A percentile compares a stretch with the other conserved stretches of the same genome.
phyloP scores from a whole-genome alignment of 2,329 filamentous ascomycete species.

The Alternaria hordeiaustralica region DNA sequence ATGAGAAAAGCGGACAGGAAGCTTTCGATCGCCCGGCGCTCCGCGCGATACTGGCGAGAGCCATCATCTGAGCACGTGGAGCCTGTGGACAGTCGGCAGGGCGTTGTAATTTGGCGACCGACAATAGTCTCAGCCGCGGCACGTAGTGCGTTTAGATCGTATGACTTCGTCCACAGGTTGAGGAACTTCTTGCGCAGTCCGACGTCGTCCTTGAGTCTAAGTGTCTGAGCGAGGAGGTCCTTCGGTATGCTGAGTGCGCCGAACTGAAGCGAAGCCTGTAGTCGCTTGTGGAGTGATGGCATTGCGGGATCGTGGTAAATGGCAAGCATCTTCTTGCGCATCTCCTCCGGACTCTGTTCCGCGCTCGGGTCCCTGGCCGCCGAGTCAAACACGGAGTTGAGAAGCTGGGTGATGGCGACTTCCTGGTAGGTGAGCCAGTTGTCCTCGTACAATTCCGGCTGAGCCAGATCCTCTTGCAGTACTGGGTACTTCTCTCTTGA shows the following conservation, averaged over 20 bases:
- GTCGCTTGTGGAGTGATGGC: slow-evolving; percentile 60
- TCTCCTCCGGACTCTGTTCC: slow-evolving; percentile 38
- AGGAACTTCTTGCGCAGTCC: slow-evolving; percentile 64
- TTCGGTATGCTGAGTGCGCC: slow-evolving; percentile 64
- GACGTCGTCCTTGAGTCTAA: slow-evolving; percentile 62
- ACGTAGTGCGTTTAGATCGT: slow-evolving; percentile 59
- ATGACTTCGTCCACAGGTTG: slow-evolving; percentile 64
- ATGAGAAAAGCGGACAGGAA: slow-evolving; percentile 66
- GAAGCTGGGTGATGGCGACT: slow-evolving; percentile 64
- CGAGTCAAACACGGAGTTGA: slow-evolving; percentile 62
- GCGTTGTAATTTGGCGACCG: slow-evolving; percentile 58
- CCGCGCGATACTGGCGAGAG: slow-evolving; percentile 42
- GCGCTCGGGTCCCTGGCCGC: slow-evolving; percentile 33
- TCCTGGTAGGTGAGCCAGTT: slow-evolving; percentile 69
- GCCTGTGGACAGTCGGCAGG: slow-evolving; percentile 45
- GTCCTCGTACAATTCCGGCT: slow-evolving; percentile 67
- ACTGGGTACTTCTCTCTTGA: slow-evolving; percentile 57
- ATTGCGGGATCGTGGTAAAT: slow-evolving; percentile 62
- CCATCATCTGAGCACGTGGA: slow-evolving; percentile 45
- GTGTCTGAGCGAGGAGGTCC: slow-evolving; percentile 54
- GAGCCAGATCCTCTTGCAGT: slow-evolving; percentile 60
- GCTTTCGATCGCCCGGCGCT: slow-evolving; percentile 54
- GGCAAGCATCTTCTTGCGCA: slow-evolving; percentile 58
- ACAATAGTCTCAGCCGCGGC: slow-evolving; percentile 65
- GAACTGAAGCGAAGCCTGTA: slow-evolving; percentile 65